Base-by-base conservation (phyloP, 805 yeast species). In the Candida michaelii region DNA sequence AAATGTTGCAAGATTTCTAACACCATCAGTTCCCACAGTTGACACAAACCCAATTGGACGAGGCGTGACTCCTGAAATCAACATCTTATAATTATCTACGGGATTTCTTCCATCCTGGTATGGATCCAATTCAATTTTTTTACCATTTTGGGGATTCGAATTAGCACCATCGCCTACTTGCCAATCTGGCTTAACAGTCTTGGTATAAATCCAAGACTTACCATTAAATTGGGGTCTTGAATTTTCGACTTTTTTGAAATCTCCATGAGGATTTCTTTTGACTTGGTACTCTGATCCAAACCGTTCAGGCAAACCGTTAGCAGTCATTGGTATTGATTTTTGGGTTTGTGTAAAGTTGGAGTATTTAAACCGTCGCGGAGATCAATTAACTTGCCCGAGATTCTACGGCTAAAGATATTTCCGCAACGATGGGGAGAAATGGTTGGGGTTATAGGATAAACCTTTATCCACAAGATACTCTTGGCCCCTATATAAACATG, bases 21-120 rank as follows among this genome's bases (percentile, higher is more conserved):
- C 51, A 1, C 83, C 83, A 10, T 66, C 62, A 6, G 48, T 47
- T 19, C 65, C 55, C 1, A 74, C 52, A 0, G 83, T 69, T 3
- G 83, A 73, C 3, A 81, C 58, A 44, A 81, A 73, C 3, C 79
- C 86, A 50, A 81, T 69, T 5, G 85, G 85, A 42, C 87, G 66
- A 2, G 87, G 87, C 1, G 71, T 64, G 12, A 81, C 52, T 1
- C 76, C 82, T 8, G 79, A 64, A n/a, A 69, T 67, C 19, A 81
- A 60, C 24, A 76, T 58, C 45, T 65, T 69, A 59, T 81, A 81
- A 58, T 79, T 78, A 37, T 65, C 68, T 4, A 58, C 55, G 4
- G 73, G 62, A 7, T 46, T 50, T 43, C 82, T 60, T 19, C 61
- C 66, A 27, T 60, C 65, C 1, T 47, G 71, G 56, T 59, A 54